Evolutionary conservation across 352 stramenopile species (phyloP).

Genomic region (Globisporangium alternatum): DNA sequence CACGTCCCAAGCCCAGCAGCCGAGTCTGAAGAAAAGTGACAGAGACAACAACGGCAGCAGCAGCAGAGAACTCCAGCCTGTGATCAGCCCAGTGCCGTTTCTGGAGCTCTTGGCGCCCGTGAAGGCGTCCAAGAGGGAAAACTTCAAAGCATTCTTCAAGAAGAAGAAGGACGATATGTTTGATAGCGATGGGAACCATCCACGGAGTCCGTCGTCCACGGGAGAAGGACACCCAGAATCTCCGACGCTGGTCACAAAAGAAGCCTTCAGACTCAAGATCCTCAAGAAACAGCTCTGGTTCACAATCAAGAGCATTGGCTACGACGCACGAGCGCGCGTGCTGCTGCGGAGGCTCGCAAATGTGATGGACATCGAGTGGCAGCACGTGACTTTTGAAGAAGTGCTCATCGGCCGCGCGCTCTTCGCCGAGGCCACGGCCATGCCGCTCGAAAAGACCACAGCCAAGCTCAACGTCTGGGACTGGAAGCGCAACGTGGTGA

Average conservation of each 20-base stretch:
- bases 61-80: constrained; percentile 3
- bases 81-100: constrained; percentile 62
- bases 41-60: not conserved
- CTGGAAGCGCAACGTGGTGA: constrained; percentile 76
- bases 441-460: constrained; percentile 62
- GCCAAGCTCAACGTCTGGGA: constrained; percentile 63
- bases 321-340: constrained; percentile 64
- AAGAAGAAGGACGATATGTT: constrained; percentile 26
- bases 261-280: constrained; percentile 54
- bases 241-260: constrained; percentile 21
- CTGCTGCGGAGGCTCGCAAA: constrained; percentile 48
- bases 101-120: constrained; percentile 49
- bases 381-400: constrained; percentile 63
- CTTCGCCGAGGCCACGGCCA: constrained; percentile 68
- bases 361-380: constrained; percentile 57
- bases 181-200: constrained; percentile 2
- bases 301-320: constrained; percentile 70
- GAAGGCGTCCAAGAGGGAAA: constrained; percentile 15
- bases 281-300: constrained; percentile 77
- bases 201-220: not conserved
- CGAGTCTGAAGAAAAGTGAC: constrained; percentile 18
- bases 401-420: constrained; percentile 62
- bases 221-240: constrained; percentile 2
- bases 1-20: constrained; percentile 24
- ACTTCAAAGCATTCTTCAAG: constrained; percentile 32